phyloP scores from a whole-genome alignment of 2,329 filamentous ascomycete species.

The Xenoacremonium recifei region DNA sequence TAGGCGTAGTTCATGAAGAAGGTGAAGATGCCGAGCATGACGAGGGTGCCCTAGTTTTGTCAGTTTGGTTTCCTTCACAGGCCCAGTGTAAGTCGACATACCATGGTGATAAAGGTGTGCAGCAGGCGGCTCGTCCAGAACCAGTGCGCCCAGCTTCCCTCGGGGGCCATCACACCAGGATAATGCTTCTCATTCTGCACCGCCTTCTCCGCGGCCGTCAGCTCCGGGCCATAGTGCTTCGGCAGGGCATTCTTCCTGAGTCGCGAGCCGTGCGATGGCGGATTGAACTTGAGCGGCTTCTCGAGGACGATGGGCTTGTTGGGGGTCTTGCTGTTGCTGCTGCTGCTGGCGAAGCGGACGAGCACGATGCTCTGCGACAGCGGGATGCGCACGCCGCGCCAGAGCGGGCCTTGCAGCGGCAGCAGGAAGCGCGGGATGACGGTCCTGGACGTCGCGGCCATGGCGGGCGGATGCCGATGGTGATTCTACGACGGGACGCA shows the following conservation, averaged over 20 bases:
- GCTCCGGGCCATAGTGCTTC: conserved; percentile 71
- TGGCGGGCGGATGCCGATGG: conserved; percentile 23
- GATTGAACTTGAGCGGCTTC: conserved; percentile 86
- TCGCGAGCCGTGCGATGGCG: conserved; percentile 81
- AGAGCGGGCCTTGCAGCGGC: conserved; percentile 57
- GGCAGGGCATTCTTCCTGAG: conserved; percentile 56
- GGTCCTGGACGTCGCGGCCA: conserved; percentile 49
- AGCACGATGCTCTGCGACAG: conserved; percentile 34
- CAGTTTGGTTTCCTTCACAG: neutral
- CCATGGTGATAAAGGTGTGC: conserved; percentile 82
- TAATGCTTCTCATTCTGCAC: conserved; percentile 72
- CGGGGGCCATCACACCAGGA: conserved; percentile 83
- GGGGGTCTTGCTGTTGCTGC: conserved; percentile 10
- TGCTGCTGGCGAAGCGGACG: conserved; percentile 33
- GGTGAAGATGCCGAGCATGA: conserved; percentile 67
- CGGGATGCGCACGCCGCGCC: conserved; percentile 43
- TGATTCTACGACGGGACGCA: too few species aligned
- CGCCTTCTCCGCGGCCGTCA: conserved; percentile 63
- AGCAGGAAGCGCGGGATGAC: conserved; percentile 68
- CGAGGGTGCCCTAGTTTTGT: conserved; percentile 57
- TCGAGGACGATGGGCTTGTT: conserved; percentile 71
- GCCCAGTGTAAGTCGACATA: conserved; percentile 39
- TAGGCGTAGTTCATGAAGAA: conserved; percentile 76
- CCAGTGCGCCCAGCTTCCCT: conserved; percentile 79
- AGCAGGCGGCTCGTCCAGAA: conserved; percentile 76